A percentile compares a stretch with the other conserved stretches of the same genome.
These are phyloP conservation scores for Yarrowia sp. DNA, from an alignment of 805 yeast genomes.

Conservation along the genomic window DNA sequence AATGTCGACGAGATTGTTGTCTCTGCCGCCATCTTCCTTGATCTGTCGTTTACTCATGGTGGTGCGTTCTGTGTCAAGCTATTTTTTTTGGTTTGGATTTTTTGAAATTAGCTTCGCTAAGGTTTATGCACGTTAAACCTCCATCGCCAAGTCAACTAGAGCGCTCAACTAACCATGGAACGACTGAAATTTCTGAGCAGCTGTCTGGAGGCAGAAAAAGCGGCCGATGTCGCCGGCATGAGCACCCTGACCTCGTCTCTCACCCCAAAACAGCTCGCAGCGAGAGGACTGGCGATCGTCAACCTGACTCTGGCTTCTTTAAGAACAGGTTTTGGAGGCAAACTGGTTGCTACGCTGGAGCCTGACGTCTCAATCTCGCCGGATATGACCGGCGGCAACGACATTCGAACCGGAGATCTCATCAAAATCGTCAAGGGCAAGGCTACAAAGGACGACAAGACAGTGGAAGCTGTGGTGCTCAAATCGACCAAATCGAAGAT, in stretches of 20 bases:
- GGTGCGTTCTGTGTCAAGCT: neutral
- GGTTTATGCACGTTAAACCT: neutral
- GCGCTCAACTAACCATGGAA: neutral
- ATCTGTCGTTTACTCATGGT: conserved; percentile 15
- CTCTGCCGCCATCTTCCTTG: conserved; percentile 3
- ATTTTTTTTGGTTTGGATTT: neutral
- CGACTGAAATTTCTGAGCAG: neutral
- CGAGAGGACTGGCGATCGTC: conserved; percentile 70
- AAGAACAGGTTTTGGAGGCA: conserved; percentile 78
- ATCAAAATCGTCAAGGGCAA: conserved; percentile 47
- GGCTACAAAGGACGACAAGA: conserved; percentile 27
- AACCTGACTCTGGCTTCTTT: conserved; percentile 61
- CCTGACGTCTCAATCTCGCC: conserved; percentile 49
- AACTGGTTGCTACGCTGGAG: conserved; percentile 59
- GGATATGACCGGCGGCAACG: conserved; percentile 38
- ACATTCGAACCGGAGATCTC: conserved; percentile 67
- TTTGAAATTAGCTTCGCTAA: neutral
- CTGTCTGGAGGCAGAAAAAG: conserved; percentile 42
- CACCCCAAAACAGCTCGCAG: conserved; percentile 64
- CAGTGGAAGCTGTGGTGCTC: conserved; percentile 64
- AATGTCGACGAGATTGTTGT: conserved; percentile 1
- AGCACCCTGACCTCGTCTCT: conserved; percentile 45
- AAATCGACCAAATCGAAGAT: conserved; percentile 50
- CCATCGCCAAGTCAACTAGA: neutral
- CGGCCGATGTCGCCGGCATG: conserved; percentile 53